phyloP scores from a whole-genome alignment of 805 yeast genomes.

The Ogataea corticis region DNA sequence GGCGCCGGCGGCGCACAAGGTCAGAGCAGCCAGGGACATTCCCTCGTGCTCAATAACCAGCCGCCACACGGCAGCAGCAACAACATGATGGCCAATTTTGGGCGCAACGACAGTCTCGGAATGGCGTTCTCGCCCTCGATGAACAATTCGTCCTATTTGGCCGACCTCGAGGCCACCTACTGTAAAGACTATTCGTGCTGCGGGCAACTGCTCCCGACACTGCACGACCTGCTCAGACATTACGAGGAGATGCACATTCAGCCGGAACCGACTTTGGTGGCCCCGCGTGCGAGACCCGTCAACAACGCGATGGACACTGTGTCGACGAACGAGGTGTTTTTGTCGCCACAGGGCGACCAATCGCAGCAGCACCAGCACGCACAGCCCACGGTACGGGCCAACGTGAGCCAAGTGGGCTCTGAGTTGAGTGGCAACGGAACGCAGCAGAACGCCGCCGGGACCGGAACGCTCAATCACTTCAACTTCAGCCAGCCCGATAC shows the following conservation, averaged over 20 bases:
- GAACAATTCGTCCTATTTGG: conserved; percentile 74
- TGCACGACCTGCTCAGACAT: conserved; percentile 90
- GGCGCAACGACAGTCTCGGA: conserved; percentile 30
- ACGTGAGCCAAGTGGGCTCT: background rate
- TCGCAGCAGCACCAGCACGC: conserved; percentile 9
- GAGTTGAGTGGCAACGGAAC: background rate
- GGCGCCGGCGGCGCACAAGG: background rate
- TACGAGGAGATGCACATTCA: conserved; percentile 94
- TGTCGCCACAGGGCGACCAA: conserved; percentile 37
- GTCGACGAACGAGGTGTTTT: conserved; percentile 88
- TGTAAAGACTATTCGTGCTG: conserved; percentile 97
- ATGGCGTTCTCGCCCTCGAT: conserved; percentile 64
- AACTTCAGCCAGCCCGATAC: conserved; percentile 20
- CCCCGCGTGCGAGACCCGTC: conserved; percentile 45
- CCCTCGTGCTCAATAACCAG: background rate
- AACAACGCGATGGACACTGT: conserved; percentile 78
- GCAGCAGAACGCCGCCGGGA: conserved; percentile 9
- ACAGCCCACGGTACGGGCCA: background rate
- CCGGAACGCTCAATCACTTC: conserved; percentile 21
- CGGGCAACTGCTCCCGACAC: conserved; percentile 86
- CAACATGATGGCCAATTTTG: conserved; percentile 24
- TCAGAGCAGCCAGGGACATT: background rate
- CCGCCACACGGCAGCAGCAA: conserved; percentile 7
- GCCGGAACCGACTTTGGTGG: conserved; percentile 47
- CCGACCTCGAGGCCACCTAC: conserved; percentile 91